phyloP scores from a whole-genome alignment of 164 flowering plant genomes.

The Vitis vinifera region ASM3070453v1 NC_081807.1:3675501-3676000 shows the following conservation, averaged over 20 bases:
- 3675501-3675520: constrained; percentile 32
- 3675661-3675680: constrained; percentile 8
- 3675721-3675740: constrained; percentile 22
- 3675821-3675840: constrained; percentile 65
- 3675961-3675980: constrained; percentile 12
- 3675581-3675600: constrained; percentile 45
- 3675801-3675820: constrained; percentile 94
- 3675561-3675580: constrained; percentile 52
- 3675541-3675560: constrained; percentile 41
- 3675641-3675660: constrained; percentile 14
- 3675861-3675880: constrained; percentile 82
- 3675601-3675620: constrained; percentile 22
- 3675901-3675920: constrained; percentile 62
- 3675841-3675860: constrained; percentile 66
- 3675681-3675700: constrained; percentile 6
- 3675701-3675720: constrained; percentile 6
- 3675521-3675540: constrained; percentile 36
- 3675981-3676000: neutral
- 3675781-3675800: constrained; percentile 25
- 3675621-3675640: constrained; percentile 12
- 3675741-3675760: constrained; percentile 29
- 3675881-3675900: constrained; percentile 92
- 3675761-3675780: constrained; percentile 30
- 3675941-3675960: constrained; percentile 84
- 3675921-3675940: constrained; percentile 82